Base-by-base conservation (phyloP, 345 rosid genomes). In the Brassica nigra region DNA sequence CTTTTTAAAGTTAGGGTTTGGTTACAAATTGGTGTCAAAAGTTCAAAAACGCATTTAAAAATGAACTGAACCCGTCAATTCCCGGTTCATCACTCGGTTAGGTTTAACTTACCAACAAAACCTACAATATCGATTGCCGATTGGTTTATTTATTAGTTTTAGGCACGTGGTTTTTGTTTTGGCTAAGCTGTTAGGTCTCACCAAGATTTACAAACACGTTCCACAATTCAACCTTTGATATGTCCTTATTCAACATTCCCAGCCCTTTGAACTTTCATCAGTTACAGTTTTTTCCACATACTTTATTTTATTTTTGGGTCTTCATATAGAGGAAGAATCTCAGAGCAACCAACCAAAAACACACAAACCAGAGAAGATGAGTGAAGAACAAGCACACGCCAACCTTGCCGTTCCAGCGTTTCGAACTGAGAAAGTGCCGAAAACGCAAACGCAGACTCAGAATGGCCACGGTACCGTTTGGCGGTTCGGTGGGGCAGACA, bases 401-500 rank as follows among this genome's bases (percentile, higher is more conserved):
- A 81, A 81, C 42, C 80, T 67, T 10, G 12, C 20, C 31, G 68
- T 77, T 49, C 78, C 71, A 16, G 29, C 81, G 76, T 70, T 61
- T 78, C 75, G 62, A 36, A 55, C 66, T 12, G 80, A 76, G 57
- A 59, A 71, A 66, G 64, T 33, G 5, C 23, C 42, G 64, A 76
- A 64, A 8, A 69, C 72, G 62, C 78, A 68, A 18, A 62, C 79
- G 61, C 73, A 39, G 11, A 23, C 27, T 23, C 71, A 23, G 12
- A 81, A 81, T 34, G 69, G 77, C 14, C 66, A 62, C 39, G 29
- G 42, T 71, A 84, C 12, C 47, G 76, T 81, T 65, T 81, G 83
- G 83, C 80, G 83, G 54, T 88, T 89, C 77, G 55, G 74, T 49
- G 83, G 71, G 23, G 78, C 82, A 71, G 78, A 71, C 1, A 75